Conservation (phyloP, 768 basidiomycete species). For the Pilatotrama ljubarskyi region DNA sequence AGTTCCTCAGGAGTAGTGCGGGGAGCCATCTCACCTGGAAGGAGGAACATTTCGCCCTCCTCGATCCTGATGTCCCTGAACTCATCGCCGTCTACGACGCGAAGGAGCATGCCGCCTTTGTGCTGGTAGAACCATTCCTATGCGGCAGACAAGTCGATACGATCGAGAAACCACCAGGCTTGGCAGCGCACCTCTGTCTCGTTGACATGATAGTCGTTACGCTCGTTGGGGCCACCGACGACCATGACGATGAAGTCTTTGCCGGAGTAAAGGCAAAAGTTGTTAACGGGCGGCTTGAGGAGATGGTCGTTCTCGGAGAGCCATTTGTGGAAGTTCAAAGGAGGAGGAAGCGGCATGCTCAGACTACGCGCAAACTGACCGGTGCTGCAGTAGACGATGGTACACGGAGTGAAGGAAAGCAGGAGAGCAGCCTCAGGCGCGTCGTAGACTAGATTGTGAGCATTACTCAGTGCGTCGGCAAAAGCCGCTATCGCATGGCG, state of each 20-base stretch:
- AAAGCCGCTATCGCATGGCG: slow-evolving; percentile 6
- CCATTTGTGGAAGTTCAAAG: slow-evolving; percentile 92
- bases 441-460: background rate
- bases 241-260: slow-evolving; percentile 94
- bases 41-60: slow-evolving; percentile 95
- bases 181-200: slow-evolving; percentile 73
- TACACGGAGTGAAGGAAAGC: too few species aligned
- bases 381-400: background rate
- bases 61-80: slow-evolving; percentile 88
- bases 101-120: slow-evolving; percentile 90
- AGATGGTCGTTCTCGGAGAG: slow-evolving; percentile 76
- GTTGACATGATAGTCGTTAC: slow-evolving; percentile 94
- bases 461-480: slow-evolving; percentile 20
- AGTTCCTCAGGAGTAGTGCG: background rate
- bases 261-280: slow-evolving; percentile 81
- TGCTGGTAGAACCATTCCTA: slow-evolving; percentile 99
- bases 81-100: slow-evolving; percentile 75
- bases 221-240: slow-evolving; percentile 92
- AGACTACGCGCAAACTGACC: background rate
- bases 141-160: background rate
- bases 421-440: background rate
- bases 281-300: slow-evolving; percentile 90
- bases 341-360: slow-evolving; percentile 71
- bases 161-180: background rate
- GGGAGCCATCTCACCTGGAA: slow-evolving; percentile 68